These are phyloP conservation scores for Linnemannia zychae DNA, from an alignment of 192 early-diverging fungal genomes.

Conservation along the genomic window DNA sequence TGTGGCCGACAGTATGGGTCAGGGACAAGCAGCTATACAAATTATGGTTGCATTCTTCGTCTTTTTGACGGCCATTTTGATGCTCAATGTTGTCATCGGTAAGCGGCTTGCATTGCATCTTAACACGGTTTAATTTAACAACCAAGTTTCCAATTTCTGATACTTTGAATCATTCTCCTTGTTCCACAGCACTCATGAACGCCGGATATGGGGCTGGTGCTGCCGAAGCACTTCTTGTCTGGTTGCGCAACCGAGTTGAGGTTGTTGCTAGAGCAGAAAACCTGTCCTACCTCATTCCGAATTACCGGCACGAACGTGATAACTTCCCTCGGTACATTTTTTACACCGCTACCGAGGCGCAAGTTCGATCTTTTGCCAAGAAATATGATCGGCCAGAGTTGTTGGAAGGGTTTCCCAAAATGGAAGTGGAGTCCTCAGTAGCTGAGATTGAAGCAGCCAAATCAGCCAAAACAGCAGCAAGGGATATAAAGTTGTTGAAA, in stretches of 20 bases:
- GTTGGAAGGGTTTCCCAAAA: no score
- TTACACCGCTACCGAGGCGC: conserved; percentile 18
- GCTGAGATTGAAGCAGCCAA: no score
- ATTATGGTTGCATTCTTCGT: conserved; percentile 15
- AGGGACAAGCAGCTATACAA: conserved; percentile 15
- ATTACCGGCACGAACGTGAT: not conserved
- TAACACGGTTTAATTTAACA: no score
- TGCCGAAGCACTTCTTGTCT: not conserved
- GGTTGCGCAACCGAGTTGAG: conserved; percentile 20
- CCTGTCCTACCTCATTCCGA: conserved; percentile 9
- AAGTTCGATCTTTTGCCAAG: no score
- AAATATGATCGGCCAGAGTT: no score
- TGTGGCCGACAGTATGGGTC: no score
- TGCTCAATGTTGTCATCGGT: conserved; percentile 33
- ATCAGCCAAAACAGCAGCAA: no score
- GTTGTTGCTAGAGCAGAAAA: conserved; percentile 17
- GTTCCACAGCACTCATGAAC: conserved; percentile 28
- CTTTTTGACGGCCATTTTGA: conserved; percentile 21
- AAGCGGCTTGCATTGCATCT: not conserved
- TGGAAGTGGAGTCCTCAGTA: no score
- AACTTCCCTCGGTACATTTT: conserved; percentile 18
- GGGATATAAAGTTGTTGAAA: no score
- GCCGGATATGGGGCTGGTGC: not conserved
- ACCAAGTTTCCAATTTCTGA: not conserved
- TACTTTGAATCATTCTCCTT: not conserved